A percentile compares a stretch with the other conserved stretches of the same genome.
Conservation (phyloP, 2,329 filamentous ascomycete species). For the Phyllosticta citribraziliensis region DNA sequence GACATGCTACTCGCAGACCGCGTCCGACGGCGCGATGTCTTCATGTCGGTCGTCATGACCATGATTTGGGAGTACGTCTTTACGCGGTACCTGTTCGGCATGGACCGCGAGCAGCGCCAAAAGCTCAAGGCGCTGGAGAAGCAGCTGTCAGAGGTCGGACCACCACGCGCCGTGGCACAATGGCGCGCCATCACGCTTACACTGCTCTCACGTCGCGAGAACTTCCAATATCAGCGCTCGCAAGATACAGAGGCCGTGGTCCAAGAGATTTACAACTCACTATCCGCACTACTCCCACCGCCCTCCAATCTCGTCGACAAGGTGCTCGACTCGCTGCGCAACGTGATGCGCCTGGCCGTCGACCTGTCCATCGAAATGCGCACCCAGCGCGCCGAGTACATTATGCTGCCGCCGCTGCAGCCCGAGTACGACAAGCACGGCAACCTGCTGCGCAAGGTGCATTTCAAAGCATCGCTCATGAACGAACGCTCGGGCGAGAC, state of each 20-base stretch:
- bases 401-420: conserved; percentile 92
- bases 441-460: conserved; percentile 75
- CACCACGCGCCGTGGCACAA: conserved; percentile 79
- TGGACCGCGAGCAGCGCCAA: conserved; percentile 95
- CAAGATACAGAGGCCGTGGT: conserved; percentile 95
- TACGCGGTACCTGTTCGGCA: conserved; percentile 93
- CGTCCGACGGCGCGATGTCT: conserved; percentile 79
- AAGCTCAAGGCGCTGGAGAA: conserved; percentile 96
- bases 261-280: conserved; percentile 74
- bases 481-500: conserved; percentile 73
- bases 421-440: conserved; percentile 92
- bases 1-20: conserved; percentile 81
- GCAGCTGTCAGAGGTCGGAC: conserved; percentile 65
- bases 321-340: conserved; percentile 73
- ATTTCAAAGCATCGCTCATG: conserved; percentile 91
- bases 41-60: conserved; percentile 98
- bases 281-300: conserved; percentile 77
- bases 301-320: conserved; percentile 70
- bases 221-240: conserved; percentile 74
- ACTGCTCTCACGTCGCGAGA: conserved; percentile 66
- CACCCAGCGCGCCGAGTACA: conserved; percentile 90
- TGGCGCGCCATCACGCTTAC: conserved; percentile 96
- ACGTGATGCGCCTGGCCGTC: conserved; percentile 81
- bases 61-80: conserved; percentile 99
- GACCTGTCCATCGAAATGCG: conserved; percentile 94